phyloP scores from a whole-genome alignment of 108 stramenopile genomes.

The Cylindrotheca fusiformis region DNA sequence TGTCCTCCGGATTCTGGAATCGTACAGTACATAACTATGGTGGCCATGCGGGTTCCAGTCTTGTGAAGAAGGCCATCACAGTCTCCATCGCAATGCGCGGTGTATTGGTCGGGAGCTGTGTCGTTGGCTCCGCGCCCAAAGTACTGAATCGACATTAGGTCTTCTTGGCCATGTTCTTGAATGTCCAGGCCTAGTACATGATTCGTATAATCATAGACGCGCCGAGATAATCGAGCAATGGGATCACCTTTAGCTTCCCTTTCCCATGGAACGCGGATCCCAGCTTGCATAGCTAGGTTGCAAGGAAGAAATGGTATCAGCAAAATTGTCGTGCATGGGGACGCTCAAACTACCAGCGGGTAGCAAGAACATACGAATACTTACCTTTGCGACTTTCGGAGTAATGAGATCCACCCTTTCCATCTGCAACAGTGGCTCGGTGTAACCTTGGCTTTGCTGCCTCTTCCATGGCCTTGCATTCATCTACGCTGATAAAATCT shows the following conservation, averaged over 20 bases:
- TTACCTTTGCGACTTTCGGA: constrained; percentile 56
- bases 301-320: no score
- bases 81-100: constrained; percentile 90
- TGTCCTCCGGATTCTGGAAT: constrained; percentile 79
- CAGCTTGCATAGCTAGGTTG: constrained; percentile 67
- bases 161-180: constrained; percentile 77
- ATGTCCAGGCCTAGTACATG: constrained; percentile 68
- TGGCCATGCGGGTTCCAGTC: constrained; percentile 85
- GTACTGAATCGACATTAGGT: constrained; percentile 86
- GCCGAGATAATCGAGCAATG: constrained; percentile 58
- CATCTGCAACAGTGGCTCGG: constrained; percentile 81
- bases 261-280: constrained; percentile 63
- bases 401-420: constrained; percentile 64
- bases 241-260: constrained; percentile 54
- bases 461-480: constrained; percentile 79
- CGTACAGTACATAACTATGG: constrained; percentile 93
- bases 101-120: constrained; percentile 83
- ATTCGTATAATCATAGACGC: constrained; percentile 84
- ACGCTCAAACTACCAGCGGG: no score
- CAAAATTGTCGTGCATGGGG: no score
- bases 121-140: constrained; percentile 73
- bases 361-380: not conserved
- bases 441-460: constrained; percentile 53
- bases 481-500: constrained; percentile 76
- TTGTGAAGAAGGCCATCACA: constrained; percentile 68